These are phyloP conservation scores for Boletus rubescentipes DNA, from an alignment of 768 basidiomycete genomes.

Conservation along the genomic window DNA sequence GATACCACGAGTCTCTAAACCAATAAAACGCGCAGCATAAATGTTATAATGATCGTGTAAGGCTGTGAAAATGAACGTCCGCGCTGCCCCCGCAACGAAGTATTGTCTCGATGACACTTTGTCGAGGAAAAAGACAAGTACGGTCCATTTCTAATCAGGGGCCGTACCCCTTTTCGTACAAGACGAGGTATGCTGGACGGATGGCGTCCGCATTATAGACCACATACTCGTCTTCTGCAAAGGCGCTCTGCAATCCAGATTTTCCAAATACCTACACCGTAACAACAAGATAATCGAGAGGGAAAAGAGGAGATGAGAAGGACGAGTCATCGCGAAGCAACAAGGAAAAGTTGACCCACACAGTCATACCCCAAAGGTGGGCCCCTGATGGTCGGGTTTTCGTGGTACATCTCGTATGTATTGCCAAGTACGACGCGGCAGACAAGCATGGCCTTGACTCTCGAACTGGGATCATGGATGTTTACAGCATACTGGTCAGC, in stretches of 20 bases:
- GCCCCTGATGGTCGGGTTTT: slow-evolving; percentile 10
- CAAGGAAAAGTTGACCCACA: slow-evolving; percentile 11
- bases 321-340: too few species aligned
- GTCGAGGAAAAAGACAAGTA: too few species aligned
- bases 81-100: too few species aligned
- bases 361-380: slow-evolving; percentile 22
- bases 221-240: slow-evolving; percentile 25
- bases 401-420: neutral
- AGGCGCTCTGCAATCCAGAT: slow-evolving; percentile 10
- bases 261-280: slow-evolving; percentile 14
- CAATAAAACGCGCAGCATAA: too few species aligned
- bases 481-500: slow-evolving; percentile 19
- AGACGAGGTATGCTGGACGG: slow-evolving; percentile 24
- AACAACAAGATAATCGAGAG: neutral
- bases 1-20: too few species aligned
- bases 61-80: too few species aligned
- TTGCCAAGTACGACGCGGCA: slow-evolving; percentile 25
- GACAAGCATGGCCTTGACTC: slow-evolving; percentile 20
- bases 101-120: too few species aligned
- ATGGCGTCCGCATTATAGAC: slow-evolving; percentile 27
- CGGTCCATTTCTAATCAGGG: neutral
- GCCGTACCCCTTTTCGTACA: slow-evolving; percentile 12
- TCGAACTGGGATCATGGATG: slow-evolving; percentile 4
- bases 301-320: neutral
- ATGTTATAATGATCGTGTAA: too few species aligned